phyloP scores from a whole-genome alignment of 2,329 filamentous ascomycete species.

The Dryadomyces sulphureus region DNA sequence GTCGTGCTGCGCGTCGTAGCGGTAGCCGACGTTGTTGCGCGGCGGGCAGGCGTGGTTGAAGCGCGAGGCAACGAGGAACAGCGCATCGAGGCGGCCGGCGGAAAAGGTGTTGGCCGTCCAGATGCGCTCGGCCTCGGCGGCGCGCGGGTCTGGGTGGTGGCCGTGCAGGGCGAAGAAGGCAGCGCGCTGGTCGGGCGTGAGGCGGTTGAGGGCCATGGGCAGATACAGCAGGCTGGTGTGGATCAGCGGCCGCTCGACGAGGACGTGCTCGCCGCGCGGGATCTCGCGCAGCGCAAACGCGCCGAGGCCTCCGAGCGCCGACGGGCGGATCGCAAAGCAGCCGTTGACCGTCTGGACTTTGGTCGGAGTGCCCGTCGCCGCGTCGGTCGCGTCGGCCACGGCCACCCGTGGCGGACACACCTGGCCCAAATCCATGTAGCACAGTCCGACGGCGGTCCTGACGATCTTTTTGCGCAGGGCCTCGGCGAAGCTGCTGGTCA shows the following conservation, averaged over 20 bases:
- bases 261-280: constrained; percentile 22
- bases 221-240: constrained; percentile 16
- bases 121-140: constrained; percentile 10
- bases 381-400: background rate
- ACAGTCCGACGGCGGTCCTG: constrained; percentile 6
- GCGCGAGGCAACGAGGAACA: constrained; percentile 28
- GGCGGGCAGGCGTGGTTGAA: constrained; percentile 44
- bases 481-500: background rate
- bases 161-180: constrained; percentile 23
- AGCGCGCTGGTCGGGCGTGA: constrained; percentile 17
- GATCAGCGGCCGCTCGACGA: constrained; percentile 30
- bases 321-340: constrained; percentile 25
- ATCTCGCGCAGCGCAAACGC: constrained; percentile 29
- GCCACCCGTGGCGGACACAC: constrained; percentile 4
- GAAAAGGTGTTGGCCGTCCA: constrained; percentile 16
- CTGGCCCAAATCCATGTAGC: constrained; percentile 5
- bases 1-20: constrained; percentile 19
- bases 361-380: background rate
- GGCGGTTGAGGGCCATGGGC: constrained; percentile 19
- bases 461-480: background rate
- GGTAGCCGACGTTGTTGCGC: constrained; percentile 27
- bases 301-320: constrained; percentile 28
- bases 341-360: constrained; percentile 16
- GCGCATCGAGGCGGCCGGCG: constrained; percentile 7
- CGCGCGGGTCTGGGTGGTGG: constrained; percentile 9